Base-by-base conservation (phyloP, 768 basidiomycete species). In the Gloeophyllum trabeum region DNA sequence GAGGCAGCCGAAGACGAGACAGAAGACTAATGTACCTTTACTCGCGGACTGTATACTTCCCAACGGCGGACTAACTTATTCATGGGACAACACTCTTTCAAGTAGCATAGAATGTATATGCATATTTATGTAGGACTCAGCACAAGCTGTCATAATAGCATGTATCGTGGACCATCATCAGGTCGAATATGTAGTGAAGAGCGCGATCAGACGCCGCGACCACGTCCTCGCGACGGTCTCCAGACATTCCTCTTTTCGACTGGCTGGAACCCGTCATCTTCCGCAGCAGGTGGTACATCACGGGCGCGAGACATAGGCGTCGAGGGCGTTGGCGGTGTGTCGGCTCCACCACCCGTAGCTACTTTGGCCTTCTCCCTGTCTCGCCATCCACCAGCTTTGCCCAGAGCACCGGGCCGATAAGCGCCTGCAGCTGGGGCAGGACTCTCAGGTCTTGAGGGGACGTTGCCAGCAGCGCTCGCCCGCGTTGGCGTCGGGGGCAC, bases 181-280 rank as follows among this genome's bases (percentile, higher is more conserved):
- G n/a, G n/a, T n/a, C n/a, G n/a, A n/a, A n/a, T n/a, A n/a, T n/a
- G n/a, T n/a, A n/a, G n/a, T n/a, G n/a, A n/a, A n/a, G n/a, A n/a
- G n/a, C n/a, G n/a, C n/a, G n/a, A n/a, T n/a, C n/a, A n/a, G n/a
- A 10, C 28, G 20, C 10, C 36, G 20, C 36, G 36, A 7, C 36
- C 36, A 37, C 36, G 36, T 13, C 36, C 36, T 7, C 36, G 12
- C 10, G 10, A 10, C 12, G 36, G 36, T 20, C 62, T 58, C 68
- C 59, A 69, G 30, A 59, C 60, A 40, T 50, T 56, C 56, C 64
- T 59, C 51, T 62, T 63, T 55, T 46, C 26, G 4, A 81, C 78
- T 20, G 75, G 67, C 59, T 79, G 76, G 69, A 86, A 86, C 3
- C 85, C 83, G 51, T 87, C 84, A 3, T 75, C 66, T 32, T 82